Evolutionary conservation across 1,139 yeast species (phyloP), one percentile per base, ranked within the genome.

Genomic region (Hansenula anomala): DNA sequence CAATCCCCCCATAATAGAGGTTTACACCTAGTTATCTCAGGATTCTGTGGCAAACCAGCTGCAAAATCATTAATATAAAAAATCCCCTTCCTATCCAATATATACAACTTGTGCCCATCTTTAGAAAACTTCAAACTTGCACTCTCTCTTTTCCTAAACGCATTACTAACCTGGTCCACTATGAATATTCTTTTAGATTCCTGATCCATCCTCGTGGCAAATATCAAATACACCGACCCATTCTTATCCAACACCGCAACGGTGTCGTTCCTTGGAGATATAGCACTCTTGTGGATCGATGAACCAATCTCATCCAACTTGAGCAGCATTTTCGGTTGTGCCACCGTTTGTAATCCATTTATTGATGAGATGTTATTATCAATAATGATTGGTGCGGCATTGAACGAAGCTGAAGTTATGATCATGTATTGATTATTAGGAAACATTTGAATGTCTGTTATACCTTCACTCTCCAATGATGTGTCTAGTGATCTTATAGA

Each of bases 261-360:
- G 0, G 95, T 83, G 56, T 88, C 95, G 16, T 92, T 90, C 18
- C 96, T 67, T 1, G 97, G 96, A 12, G 95, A 85, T 2, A 86
- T 69, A 8, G 83, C 80, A 38, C 83, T 75, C 36, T 71, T 68
- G 58, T 89, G 95, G 40, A 88, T 83, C 9, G 77, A 67, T 2
- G 86, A 75, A 0, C 97, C 97, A n/a, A 88, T 75, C 52, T 89
- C 95, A 39, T 83, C 84, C 11, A 89, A 64, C 45, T 80, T 73
- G 52, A 75, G 59, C 11, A 78, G 53, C 56, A 80, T 60, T 26
- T 72, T 65, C 0, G 86, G 86, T 42, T 73, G 77, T 4, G 78
- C 77, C 23, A 76, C 70, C 3, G 60, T 55, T 38, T 64, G 63
- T 30, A 58, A 60, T 2, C 67, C 69, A 42, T 54, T 57, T 18